Conservation (phyloP, 306 rosid species). For the Medicago arabica region DNA sequence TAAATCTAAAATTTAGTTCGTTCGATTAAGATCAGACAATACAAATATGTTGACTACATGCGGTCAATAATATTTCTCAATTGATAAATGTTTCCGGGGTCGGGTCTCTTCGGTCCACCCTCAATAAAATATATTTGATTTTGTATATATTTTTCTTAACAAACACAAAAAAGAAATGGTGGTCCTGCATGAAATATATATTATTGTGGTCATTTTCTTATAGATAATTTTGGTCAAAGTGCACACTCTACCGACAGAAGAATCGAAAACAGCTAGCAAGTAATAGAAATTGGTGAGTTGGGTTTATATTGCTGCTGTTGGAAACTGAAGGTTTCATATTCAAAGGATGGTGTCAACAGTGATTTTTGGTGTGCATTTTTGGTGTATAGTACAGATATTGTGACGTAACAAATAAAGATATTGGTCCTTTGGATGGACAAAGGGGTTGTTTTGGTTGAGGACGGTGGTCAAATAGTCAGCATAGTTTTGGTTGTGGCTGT, state of each 20-base stretch:
- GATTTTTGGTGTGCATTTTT: constrained; percentile 10
- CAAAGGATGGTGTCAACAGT: constrained; percentile 28
- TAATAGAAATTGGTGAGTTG: not conserved
- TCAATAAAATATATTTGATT: too few relatives aligned
- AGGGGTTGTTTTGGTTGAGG: too few relatives aligned
- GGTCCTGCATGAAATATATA: not conserved
- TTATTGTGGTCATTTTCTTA: too few relatives aligned
- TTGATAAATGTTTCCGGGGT: too few relatives aligned
- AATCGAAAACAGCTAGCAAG: constrained; percentile 30
- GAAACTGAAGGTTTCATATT: not conserved
- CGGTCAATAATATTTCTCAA: too few relatives aligned
- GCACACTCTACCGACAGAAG: constrained; percentile 38
- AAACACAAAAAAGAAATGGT: not conserved
- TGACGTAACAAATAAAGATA: constrained; percentile 20
- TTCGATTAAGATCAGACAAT: too few relatives aligned
- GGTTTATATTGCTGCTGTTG: not conserved
- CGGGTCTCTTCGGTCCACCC: too few relatives aligned
- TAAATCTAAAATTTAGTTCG: too few relatives aligned
- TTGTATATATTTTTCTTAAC: not conserved
- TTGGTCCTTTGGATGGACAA: too few relatives aligned
- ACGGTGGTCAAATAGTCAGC: constrained; percentile 37
- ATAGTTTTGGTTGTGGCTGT: constrained; percentile 1
- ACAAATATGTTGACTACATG: too few relatives aligned
- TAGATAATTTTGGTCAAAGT: not conserved
- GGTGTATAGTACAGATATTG: not conserved